Evolutionary conservation across 176 grass and related monocot genomes (phyloP), one percentile per base, ranked within the genome.

Genomic region (Carex kokanica): DNA sequence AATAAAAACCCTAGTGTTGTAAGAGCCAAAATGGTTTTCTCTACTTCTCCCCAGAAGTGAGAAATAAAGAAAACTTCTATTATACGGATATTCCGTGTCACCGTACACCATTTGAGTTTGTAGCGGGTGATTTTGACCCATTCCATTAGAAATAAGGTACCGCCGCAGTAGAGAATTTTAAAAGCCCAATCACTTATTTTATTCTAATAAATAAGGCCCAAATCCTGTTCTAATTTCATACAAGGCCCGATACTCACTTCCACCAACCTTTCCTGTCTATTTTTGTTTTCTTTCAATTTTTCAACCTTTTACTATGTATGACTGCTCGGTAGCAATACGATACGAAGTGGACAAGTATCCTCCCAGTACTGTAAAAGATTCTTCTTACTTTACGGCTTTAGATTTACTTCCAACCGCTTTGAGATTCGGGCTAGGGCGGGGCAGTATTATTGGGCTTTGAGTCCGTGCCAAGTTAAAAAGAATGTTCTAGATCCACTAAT

Each of bases 1-100:
- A 81, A 63, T 60, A n/a, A 41, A 81, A 82, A 82, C 80, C 80
- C 80, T 82, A 65, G 79, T 38, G 5, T 7, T 38, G 2, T 59
- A 11, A 16, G 27, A 12, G 79, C 16, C n/a, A 18, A 64, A 54
- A 70, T 13, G 8, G 4, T 41, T 18, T 5, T 38, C 27, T 65
- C 63, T 65, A 49, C 45, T 32, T 65, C 25, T 70, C 6, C 40
- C 17, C 14, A 2, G 15, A 40, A 69, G 32, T 36, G 32, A 10
- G 61, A 38, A 67, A 1, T 13, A 40, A 6, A 51, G 41, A 73
- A 25, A 13, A 51, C 40, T 73, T n/a, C 2, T 17, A 7, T 40
- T 3, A 2, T 38, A 16, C 3, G 4, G n/a, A 73, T 73, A 23
- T 73, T 73, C 17, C 18, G 69, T 73, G 69, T 2, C 69, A 38